A percentile compares a stretch with the other conserved stretches of the same genome.
These are phyloP conservation scores for Kandelia obovata DNA, from an alignment of 345 rosid species.

Conservation along the genomic window DNA sequence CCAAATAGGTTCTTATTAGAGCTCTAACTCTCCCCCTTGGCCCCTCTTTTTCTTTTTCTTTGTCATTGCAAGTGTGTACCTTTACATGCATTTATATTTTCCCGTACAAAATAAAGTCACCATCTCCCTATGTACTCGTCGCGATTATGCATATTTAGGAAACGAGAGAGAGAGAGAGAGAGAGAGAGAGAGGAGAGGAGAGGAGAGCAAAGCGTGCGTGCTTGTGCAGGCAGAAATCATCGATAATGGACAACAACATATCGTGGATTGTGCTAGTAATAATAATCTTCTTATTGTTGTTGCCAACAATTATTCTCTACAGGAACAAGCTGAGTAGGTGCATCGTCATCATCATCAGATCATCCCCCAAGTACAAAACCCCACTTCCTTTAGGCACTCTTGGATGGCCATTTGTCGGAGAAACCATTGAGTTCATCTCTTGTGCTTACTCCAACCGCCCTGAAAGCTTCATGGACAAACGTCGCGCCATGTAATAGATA, in stretches of 20 bases:
- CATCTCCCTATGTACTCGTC: not conserved
- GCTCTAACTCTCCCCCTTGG: too few species aligned
- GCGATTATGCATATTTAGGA: conserved; percentile 27
- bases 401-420: conserved; percentile 90
- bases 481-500: conserved; percentile 51
- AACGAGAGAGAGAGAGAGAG: conserved; percentile 21
- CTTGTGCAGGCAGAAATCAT: not conserved
- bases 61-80: not conserved
- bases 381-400: conserved; percentile 63
- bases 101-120: not conserved
- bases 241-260: conserved; percentile 30
- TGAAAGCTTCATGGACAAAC: conserved; percentile 83
- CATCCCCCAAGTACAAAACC: conserved; percentile 16
- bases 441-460: conserved; percentile 85
- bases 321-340: conserved; percentile 21
- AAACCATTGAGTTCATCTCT: conserved; percentile 78
- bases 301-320: conserved; percentile 24
- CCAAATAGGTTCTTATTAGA: too few species aligned
- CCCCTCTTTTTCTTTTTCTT: too few species aligned
- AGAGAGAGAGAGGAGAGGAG: conserved; percentile 21
- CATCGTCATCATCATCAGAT: conserved; percentile 9
- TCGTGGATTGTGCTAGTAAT: conserved; percentile 32
- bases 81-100: not conserved
- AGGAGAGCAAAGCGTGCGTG: conserved; percentile 14
- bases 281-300: conserved; percentile 6